A percentile compares a stretch with the other conserved stretches of the same genome.
phyloP scores from a whole-genome alignment of 2,329 filamentous ascomycete genomes.

The Trichoderma hamatum region DNA sequence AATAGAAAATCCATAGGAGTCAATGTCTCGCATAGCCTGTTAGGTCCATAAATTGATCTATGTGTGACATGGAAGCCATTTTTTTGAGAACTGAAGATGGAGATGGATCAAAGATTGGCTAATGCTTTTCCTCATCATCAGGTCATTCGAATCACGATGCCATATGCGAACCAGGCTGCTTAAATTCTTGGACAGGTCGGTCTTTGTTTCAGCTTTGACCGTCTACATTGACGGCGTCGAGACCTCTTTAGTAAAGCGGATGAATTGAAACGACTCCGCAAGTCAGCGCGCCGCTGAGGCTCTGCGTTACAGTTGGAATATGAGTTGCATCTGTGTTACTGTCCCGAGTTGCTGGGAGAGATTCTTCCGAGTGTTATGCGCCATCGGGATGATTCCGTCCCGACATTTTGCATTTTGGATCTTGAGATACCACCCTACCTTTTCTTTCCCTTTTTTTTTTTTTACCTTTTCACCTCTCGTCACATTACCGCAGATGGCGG shows the following conservation, averaged over 20 bases:
- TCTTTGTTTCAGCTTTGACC: not conserved
- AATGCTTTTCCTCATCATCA: not conserved
- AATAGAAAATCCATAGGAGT: not conserved
- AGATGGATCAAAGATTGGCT: not conserved
- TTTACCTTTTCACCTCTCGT: not conserved
- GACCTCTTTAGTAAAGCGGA: not conserved
- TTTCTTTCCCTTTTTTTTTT: not conserved
- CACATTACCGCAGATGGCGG: not conserved
- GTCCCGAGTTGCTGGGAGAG: not conserved
- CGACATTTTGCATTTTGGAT: slow-evolving; percentile 14
- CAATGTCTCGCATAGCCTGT: slow-evolving; percentile 21
- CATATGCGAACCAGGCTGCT: not conserved
- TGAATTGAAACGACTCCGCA: not conserved
- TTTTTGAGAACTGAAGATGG: not conserved
- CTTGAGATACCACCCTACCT: not conserved
- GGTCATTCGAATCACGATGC: not conserved
- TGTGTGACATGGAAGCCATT: slow-evolving; percentile 9
- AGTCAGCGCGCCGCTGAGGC: not conserved
- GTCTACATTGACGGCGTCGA: too few relatives aligned
- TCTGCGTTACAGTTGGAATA: not conserved
- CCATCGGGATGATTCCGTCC: slow-evolving; percentile 3
- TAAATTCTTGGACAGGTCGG: not conserved
- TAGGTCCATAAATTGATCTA: not conserved
- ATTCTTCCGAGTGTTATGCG: not conserved
- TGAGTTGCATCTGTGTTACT: not conserved